These are phyloP conservation scores for Phytophthora megakarya DNA, from an alignment of 352 stramenopile genomes.

Conservation along the genomic window DNA sequence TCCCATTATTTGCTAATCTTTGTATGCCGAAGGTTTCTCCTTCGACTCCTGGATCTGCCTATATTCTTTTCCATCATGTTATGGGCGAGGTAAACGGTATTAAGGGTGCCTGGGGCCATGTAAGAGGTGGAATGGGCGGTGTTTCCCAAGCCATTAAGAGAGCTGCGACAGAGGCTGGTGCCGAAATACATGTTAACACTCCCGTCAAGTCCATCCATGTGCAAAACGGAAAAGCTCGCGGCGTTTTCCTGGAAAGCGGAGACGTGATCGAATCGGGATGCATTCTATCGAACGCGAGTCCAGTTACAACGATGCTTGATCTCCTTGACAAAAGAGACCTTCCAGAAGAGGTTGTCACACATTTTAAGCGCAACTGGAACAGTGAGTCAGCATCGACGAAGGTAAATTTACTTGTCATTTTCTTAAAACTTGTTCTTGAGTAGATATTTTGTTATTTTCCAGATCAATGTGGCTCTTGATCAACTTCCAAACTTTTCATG, in stretches of 20 bases:
- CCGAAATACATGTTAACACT: slow-evolving; percentile 72
- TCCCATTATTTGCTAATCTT: background rate
- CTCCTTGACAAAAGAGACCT: slow-evolving; percentile 66
- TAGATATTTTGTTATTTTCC: background rate
- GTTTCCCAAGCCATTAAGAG: slow-evolving; percentile 73
- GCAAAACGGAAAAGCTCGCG: slow-evolving; percentile 43
- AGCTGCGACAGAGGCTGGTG: slow-evolving; percentile 67
- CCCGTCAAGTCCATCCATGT: slow-evolving; percentile 71
- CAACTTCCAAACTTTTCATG: slow-evolving; percentile 85
- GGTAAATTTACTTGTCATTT: slow-evolving; percentile 30
- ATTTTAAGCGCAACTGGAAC: slow-evolving; percentile 84
- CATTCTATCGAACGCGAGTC: slow-evolving; percentile 86
- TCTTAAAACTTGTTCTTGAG: background rate
- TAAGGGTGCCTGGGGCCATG: slow-evolving; percentile 89
- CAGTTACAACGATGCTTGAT: slow-evolving; percentile 83
- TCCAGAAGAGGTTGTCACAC: slow-evolving; percentile 57
- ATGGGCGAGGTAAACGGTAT: slow-evolving; percentile 91
- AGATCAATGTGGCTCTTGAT: slow-evolving; percentile 92
- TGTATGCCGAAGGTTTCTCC: slow-evolving; percentile 58
- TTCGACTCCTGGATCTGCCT: slow-evolving; percentile 85
- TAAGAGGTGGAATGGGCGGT: slow-evolving; percentile 89
- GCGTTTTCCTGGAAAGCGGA: slow-evolving; percentile 70
- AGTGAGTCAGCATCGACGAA: slow-evolving; percentile 83
- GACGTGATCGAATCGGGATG: slow-evolving; percentile 52
- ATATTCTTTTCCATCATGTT: slow-evolving; percentile 92